A percentile compares a stretch with the other conserved stretches of the same genome.
Evolutionary conservation across 768 basidiomycete genomes (phyloP).

Genomic region (Podaxis rugospora): DNA sequence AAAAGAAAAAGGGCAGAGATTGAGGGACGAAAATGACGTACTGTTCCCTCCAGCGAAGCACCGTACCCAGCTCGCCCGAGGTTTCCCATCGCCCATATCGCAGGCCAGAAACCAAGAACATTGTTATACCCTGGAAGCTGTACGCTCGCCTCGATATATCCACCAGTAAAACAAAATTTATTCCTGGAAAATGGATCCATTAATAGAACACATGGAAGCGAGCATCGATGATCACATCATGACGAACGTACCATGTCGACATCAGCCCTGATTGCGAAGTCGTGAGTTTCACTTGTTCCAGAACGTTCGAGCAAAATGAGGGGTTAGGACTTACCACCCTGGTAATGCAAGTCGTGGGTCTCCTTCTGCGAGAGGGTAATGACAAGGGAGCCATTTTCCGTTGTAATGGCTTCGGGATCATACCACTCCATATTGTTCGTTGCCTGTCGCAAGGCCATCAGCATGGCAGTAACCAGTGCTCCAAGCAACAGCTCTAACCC

Average conservation of each 20-base stretch:
- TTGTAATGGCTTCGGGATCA: slow-evolving; percentile 76
- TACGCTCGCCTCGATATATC: slow-evolving; percentile 63
- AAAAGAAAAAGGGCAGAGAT: background rate
- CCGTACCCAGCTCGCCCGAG: slow-evolving; percentile 81
- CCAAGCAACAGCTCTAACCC: slow-evolving; percentile 34
- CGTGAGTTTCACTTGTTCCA: slow-evolving; percentile 13
- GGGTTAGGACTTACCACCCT: slow-evolving; percentile 45
- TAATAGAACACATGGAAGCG: slow-evolving; percentile 19
- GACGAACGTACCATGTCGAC: slow-evolving; percentile 33
- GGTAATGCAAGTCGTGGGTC: slow-evolving; percentile 68
- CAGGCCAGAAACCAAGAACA: slow-evolving; percentile 72
- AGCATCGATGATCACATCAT: background rate
- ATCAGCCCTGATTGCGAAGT: slow-evolving; percentile 33
- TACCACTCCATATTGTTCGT: slow-evolving; percentile 84
- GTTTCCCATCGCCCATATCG: slow-evolving; percentile 74
- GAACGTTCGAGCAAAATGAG: slow-evolving; percentile 10
- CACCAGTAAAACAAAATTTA: slow-evolving; percentile 88
- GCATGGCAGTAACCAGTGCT: background rate
- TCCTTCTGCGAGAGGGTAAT: slow-evolving; percentile 62
- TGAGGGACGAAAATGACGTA: slow-evolving; percentile 23
- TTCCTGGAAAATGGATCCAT: slow-evolving; percentile 48
- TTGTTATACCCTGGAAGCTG: slow-evolving; percentile 64
- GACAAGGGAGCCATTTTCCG: slow-evolving; percentile 64
- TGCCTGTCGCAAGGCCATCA: slow-evolving; percentile 23
- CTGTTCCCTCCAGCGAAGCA: slow-evolving; percentile 76